Evolutionary conservation across 1,139 yeast species (phyloP), one percentile per base, ranked within the genome.

Genomic region (Candida gigantensis): DNA sequence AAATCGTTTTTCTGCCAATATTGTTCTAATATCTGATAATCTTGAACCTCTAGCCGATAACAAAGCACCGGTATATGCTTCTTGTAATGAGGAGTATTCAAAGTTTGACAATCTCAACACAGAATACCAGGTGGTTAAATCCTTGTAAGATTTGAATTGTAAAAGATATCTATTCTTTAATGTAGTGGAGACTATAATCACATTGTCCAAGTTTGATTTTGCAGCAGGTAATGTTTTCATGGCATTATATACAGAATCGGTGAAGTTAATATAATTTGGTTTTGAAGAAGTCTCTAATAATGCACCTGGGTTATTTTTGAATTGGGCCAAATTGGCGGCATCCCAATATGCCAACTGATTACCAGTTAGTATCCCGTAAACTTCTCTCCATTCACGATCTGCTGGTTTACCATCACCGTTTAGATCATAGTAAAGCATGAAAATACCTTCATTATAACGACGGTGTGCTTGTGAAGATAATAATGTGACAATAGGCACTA

Each of bases 41-140:
- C 86, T 66, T 5, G 95, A 75, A 13, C 97, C 98, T 55, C 95
- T 74, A 16, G 96, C 87, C 9, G 95, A 83, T 36, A 92, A 68
- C 40, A 92, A 68, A 0, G 97, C 96, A 5, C 96, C 98, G 0
- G 98, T 89, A 57, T 92, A 92, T 0, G 97, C 96, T 57, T 88
- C 95, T 62, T 92, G 97, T 41, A 92, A 69, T 15, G 88, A 68
- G 18, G 81, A 77, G 58, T 83, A 82, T 62, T 92, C 98, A 57
- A 76, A 89, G 37, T 79, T 75, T 15, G 95, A 73, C 44, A 92
- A 68, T 43, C 96, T 69, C 41, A 92, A 74, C 2, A 96, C 94
- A 4, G 89, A 74, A 43, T 83, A 78, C 97, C 97, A 92, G 41
- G 54, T 51, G 28, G 59, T 55, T 54, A 80, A 76, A 41, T 80